Evolutionary conservation across 1,284 basidiomycete species (phyloP).

Genomic region (Ceratobasidium sp.): DNA sequence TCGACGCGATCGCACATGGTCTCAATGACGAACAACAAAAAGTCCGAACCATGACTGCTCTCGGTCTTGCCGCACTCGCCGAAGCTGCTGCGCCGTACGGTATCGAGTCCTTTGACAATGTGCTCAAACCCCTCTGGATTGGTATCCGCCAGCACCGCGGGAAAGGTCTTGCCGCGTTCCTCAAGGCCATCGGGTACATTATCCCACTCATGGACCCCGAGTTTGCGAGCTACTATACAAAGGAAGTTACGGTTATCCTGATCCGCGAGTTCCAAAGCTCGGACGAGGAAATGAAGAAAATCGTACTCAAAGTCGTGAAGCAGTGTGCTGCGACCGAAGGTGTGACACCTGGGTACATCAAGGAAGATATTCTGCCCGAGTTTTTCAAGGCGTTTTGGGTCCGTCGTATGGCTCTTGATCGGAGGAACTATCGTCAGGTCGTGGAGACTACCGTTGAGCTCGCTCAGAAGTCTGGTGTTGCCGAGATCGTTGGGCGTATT

Average conservation of each 20-base stretch:
- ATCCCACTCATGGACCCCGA: slow-evolving; percentile 99
- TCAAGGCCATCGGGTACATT: slow-evolving; percentile 99
- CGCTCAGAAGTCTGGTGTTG: slow-evolving; percentile 95
- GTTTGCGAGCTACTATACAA: slow-evolving; percentile 97
- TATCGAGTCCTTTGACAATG: slow-evolving; percentile 99
- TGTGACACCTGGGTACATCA: slow-evolving; percentile 93
- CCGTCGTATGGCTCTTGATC: slow-evolving; percentile 95
- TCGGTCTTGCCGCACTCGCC: slow-evolving; percentile 95
- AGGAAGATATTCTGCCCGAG: slow-evolving; percentile 98
- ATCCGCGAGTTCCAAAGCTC: slow-evolving; percentile 99
- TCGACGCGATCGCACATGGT: slow-evolving; percentile 96
- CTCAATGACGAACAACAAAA: slow-evolving; percentile 99
- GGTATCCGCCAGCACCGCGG: slow-evolving; percentile 98
- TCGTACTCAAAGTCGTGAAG: slow-evolving; percentile 98
- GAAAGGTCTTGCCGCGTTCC: slow-evolving; percentile 97
- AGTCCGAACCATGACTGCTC: slow-evolving; percentile 98
- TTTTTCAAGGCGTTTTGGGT: slow-evolving; percentile 99
- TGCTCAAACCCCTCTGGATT: slow-evolving; percentile 97
- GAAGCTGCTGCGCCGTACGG: slow-evolving; percentile 99
- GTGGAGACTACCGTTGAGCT: slow-evolving; percentile 99
- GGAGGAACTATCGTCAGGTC: slow-evolving; percentile 96
- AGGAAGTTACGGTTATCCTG: slow-evolving; percentile 96
- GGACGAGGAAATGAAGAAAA: slow-evolving; percentile 99
- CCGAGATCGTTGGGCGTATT: slow-evolving; percentile 94
- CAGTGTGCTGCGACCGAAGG: slow-evolving; percentile 99